Conservation (phyloP, 2,329 filamentous ascomycete genomes). For the Penicillium sp. region DNA sequence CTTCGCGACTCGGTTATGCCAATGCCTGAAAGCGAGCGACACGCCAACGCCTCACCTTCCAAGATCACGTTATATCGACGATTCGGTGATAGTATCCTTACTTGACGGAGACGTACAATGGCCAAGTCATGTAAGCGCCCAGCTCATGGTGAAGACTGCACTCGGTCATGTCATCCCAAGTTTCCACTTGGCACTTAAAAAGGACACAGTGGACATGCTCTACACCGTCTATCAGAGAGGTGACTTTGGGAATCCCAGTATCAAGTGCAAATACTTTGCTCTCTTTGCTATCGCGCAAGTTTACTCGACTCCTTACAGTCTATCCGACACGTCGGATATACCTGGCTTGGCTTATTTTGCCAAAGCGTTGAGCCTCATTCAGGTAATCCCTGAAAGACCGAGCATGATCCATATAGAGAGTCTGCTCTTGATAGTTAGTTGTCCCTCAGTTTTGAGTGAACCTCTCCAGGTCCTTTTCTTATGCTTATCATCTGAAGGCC, state of each 20-base stretch:
- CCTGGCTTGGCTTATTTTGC: conserved; percentile 43
- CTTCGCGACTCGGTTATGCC: conserved; percentile 33
- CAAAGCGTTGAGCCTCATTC: conserved; percentile 35
- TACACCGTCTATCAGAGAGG: conserved; percentile 28
- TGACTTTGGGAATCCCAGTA: conserved; percentile 27
- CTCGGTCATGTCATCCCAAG: conserved; percentile 30
- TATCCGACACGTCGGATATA: conserved; percentile 23
- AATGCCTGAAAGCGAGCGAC: conserved; percentile 23
- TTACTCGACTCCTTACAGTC: conserved; percentile 34
- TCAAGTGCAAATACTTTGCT: conserved; percentile 42
- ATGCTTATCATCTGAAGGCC: conserved; percentile 17
- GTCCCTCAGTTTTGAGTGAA: background rate
- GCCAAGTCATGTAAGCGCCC: conserved; percentile 29
- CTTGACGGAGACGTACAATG: conserved; percentile 21
- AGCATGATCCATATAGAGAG: conserved; percentile 42
- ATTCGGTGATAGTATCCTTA: conserved; percentile 16
- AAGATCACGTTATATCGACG: conserved; percentile 24
- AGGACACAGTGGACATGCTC: conserved; percentile 36
- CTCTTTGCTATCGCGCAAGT: conserved; percentile 42
- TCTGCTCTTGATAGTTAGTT: conserved; percentile 34
- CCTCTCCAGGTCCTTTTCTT: background rate
- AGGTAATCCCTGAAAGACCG: conserved; percentile 41
- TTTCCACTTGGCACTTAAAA: conserved; percentile 31
- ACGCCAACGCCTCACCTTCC: conserved; percentile 23
- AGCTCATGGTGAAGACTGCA: conserved; percentile 30